Percentiles rank a stretch among this genome's conserved stretches.
Evolutionary conservation across 140 eudicot genomes (phyloP).

Genomic region (Bidens hawaiensis): DNA sequence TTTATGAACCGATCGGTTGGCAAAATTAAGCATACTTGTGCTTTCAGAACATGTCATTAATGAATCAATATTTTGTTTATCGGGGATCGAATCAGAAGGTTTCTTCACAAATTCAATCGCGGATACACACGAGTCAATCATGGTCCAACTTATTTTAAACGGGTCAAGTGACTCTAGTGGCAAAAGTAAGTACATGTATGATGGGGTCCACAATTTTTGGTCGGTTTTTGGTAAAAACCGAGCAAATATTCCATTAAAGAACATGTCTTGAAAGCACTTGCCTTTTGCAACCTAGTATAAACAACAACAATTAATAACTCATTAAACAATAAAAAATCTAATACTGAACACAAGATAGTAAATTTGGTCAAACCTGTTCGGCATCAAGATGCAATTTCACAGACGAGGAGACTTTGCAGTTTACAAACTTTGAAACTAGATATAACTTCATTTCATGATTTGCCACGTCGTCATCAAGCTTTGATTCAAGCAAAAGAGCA

Average conservation of each 20-base stretch:
- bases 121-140: slow-evolving; percentile 57
- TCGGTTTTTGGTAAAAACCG: slow-evolving; percentile 43
- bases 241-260: slow-evolving; percentile 82
- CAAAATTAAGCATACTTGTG: slow-evolving; percentile 43
- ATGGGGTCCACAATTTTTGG: slow-evolving; percentile 55
- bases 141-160: slow-evolving; percentile 54
- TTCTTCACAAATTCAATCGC: slow-evolving; percentile 54
- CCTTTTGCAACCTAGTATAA: slow-evolving; percentile 51
- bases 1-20: slow-evolving; percentile 40
- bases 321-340: not conserved
- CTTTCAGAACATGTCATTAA: slow-evolving; percentile 14
- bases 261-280: slow-evolving; percentile 71
- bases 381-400: slow-evolving; percentile 46
- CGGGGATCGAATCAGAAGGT: slow-evolving; percentile 36
- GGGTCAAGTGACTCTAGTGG: slow-evolving; percentile 53
- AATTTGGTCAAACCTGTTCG: slow-evolving; percentile 48
- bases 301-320: not conserved
- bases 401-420: slow-evolving; percentile 43
- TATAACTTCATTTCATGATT: slow-evolving; percentile 58
- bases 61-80: slow-evolving; percentile 29
- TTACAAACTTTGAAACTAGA: slow-evolving; percentile 56
- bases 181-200: slow-evolving; percentile 68
- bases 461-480: slow-evolving; percentile 79
- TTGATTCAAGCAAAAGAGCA: slow-evolving; percentile 57
- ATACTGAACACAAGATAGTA: not conserved